A percentile compares a stretch with the other conserved stretches of the same genome.
These are phyloP conservation scores for Arthrobotrys entomopaga DNA, from an alignment of 2,329 filamentous ascomycete species.

Conservation along the genomic window DNA sequence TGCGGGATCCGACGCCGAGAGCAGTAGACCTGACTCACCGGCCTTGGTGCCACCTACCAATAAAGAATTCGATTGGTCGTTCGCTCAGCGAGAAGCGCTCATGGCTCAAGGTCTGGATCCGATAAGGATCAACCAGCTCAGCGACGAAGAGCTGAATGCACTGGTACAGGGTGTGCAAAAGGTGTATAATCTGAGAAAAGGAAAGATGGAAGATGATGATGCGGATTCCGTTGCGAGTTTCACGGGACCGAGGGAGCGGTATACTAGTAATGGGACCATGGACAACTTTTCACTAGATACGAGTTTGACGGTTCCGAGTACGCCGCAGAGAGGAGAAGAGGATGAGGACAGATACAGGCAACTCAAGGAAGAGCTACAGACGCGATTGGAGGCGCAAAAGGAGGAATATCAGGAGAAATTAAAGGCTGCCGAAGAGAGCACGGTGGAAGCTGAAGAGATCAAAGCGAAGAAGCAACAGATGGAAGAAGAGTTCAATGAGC, in stretches of 20 bases:
- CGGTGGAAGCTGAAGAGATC: conserved; percentile 83
- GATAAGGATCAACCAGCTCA: conserved; percentile 88
- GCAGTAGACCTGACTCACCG: conserved; percentile 82
- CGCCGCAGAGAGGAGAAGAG: conserved; percentile 79
- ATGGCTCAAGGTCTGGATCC: conserved; percentile 81
- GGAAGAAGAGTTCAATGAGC: conserved; percentile 82
- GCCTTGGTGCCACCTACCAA: conserved; percentile 72
- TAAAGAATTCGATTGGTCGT: conserved; percentile 91
- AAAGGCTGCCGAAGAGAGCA: conserved; percentile 76
- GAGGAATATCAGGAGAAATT: conserved; percentile 83
- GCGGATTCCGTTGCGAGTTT: conserved; percentile 89
- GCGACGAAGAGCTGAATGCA: conserved; percentile 91
- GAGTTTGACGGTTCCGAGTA: conserved; percentile 90
- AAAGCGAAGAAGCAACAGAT: conserved; percentile 83
- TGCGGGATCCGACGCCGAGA: conserved; percentile 75
- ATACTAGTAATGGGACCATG: conserved; percentile 90
- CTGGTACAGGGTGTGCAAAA: conserved; percentile 94
- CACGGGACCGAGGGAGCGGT: conserved; percentile 83
- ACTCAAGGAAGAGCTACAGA: conserved; percentile 83
- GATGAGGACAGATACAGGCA: conserved; percentile 78
- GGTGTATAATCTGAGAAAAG: conserved; percentile 78
- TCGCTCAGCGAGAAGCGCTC: conserved; percentile 85
- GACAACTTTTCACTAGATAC: conserved; percentile 98
- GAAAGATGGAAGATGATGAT: conserved; percentile 79
- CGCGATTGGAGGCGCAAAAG: conserved; percentile 82